Conservation (phyloP, 83 land plant genomes). For the Thuja plicata region DNA sequence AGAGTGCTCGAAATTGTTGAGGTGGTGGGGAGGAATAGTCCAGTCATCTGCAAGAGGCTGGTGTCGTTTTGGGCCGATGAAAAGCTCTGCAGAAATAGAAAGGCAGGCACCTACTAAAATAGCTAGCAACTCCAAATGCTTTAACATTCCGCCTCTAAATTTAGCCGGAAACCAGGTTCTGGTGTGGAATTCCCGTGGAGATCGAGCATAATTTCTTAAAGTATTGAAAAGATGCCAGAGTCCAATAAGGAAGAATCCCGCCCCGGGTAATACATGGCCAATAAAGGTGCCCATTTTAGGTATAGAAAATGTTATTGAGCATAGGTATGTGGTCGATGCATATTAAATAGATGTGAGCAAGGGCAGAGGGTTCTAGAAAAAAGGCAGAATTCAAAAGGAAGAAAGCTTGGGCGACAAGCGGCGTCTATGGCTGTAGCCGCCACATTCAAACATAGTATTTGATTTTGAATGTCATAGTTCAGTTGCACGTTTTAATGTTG, state of each 20-base stretch:
- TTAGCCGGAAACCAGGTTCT: constrained; percentile 71
- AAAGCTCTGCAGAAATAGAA: no score
- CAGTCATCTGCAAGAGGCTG: constrained; percentile 40
- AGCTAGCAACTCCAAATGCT: background rate
- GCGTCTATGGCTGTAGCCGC: no score
- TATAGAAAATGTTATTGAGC: constrained; percentile 12
- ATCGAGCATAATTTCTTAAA: constrained; percentile 38
- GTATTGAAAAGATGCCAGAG: constrained; percentile 88
- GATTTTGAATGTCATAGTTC: no score
- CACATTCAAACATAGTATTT: no score
- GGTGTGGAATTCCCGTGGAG: constrained; percentile 50
- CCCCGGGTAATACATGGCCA: constrained; percentile 60
- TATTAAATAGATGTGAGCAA: no score
- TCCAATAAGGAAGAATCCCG: constrained; percentile 39
- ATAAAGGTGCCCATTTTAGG: constrained; percentile 52
- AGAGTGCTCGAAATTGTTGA: constrained; percentile 88
- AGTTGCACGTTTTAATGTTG: no score
- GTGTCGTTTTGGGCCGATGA: background rate
- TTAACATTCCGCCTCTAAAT: background rate
- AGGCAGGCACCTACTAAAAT: no score
- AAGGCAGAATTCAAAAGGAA: no score
- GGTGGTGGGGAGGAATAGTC: constrained; percentile 35
- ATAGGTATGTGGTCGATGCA: no score
- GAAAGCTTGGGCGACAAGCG: no score
- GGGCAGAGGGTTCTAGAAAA: no score